These are phyloP conservation scores for Cordyceps javanica DNA, from an alignment of 2,329 filamentous ascomycete genomes.

Conservation along the genomic window DNA sequence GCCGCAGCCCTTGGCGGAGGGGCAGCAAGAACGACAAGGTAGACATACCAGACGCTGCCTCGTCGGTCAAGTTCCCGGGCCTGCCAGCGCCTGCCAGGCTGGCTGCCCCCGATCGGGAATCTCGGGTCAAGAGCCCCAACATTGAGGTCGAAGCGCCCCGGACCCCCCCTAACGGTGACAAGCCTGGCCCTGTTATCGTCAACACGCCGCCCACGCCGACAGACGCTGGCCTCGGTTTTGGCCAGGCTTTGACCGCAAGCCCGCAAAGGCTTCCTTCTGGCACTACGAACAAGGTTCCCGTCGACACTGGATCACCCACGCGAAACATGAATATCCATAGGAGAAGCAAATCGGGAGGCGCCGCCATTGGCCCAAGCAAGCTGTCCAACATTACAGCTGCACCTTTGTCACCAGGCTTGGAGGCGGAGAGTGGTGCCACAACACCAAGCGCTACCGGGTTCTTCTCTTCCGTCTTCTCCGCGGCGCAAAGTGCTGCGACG, in stretches of 20 bases:
- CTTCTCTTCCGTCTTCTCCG: constrained; percentile 89
- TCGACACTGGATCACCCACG: constrained; percentile 55
- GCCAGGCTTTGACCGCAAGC: constrained; percentile 20
- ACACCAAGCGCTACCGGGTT: constrained; percentile 63
- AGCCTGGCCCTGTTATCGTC: constrained; percentile 49
- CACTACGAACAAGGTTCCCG: constrained; percentile 21
- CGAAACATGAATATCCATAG: constrained; percentile 68
- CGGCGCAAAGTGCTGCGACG: constrained; percentile 84
- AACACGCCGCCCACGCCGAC: constrained; percentile 62
- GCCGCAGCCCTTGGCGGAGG: constrained; percentile 10
- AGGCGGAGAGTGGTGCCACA: constrained; percentile 52
- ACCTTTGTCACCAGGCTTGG: constrained; percentile 66
- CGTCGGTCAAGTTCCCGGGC: constrained; percentile 21
- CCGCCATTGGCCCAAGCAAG: constrained; percentile 68
- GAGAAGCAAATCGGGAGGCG: constrained; percentile 47
- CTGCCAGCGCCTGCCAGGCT: constrained; percentile 26
- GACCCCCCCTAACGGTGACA: constrained; percentile 42
- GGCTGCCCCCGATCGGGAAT: constrained; percentile 22
- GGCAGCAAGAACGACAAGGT: constrained; percentile 14
- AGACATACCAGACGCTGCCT: constrained; percentile 17
- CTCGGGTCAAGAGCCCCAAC: constrained; percentile 22
- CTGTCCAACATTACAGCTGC: constrained; percentile 69
- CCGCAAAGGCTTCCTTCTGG: constrained; percentile 24
- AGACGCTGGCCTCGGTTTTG: constrained; percentile 28
- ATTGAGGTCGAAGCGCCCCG: constrained; percentile 31